Base-by-base conservation (phyloP, 163 green algal genomes). In the Chlamydomonas reinhardtii region DNA sequence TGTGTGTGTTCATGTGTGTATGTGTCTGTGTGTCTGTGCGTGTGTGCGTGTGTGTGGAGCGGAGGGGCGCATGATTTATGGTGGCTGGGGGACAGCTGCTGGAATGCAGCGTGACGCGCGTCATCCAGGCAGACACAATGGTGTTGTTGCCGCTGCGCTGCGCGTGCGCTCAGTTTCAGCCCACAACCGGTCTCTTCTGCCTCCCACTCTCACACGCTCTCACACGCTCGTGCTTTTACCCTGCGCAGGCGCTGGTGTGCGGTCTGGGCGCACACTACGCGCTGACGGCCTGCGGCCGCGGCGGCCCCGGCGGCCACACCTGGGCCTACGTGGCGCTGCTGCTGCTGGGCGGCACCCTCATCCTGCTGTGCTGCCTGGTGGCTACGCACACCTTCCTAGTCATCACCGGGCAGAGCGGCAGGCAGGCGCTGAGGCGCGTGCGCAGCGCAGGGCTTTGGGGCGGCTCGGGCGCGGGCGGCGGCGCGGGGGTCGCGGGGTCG, bases 251-350 rank as follows among this genome's bases (percentile, higher is more conserved):
- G 16, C 4, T 74, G 31, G 68, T 75, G 16, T n/a, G 17, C 22
- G 4, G 62, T 1, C 52, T 85, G 48, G 66, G 79, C 68, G 77
- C 71, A 34, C 79, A 85, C 32, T 77, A 78, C 79, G 29, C 79
- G 27, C 79, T 85, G 16, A 85, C 68, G 32, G 79, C 79, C 48
- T 85, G 79, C 68, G 79, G 79, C 32, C 79, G 79, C 25, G 25
- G 14, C 34, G 32, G 19, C 25, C 68, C 29, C 66, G 34, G 61
- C 52, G 68, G 68, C 11, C 34, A 61, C 24, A 61, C 25, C 12
- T 77, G 52, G 68, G 32, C 68, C 32, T 85, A 78, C 34, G 52
- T 9, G 4, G 4, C 43, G 11, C 32, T 85, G 34, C 8, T 3
- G 5, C 24, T 71, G 5, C 54, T 85, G 79, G 69, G 79, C 5